These are phyloP conservation scores for Anthostomella pinea DNA, from an alignment of 2,329 filamentous ascomycete genomes.

Conservation along the genomic window DNA sequence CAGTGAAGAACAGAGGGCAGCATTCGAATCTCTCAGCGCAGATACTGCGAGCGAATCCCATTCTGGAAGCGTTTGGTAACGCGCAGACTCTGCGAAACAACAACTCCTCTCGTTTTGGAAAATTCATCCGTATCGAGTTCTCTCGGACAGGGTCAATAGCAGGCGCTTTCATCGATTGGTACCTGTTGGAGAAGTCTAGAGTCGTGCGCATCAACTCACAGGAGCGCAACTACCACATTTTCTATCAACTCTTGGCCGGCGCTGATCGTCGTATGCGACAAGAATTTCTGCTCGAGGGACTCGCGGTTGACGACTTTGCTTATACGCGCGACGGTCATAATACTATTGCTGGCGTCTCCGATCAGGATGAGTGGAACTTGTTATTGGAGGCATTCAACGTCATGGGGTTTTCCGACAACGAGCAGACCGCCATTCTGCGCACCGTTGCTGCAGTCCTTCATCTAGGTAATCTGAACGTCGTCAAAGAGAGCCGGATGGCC, in stretches of 20 bases:
- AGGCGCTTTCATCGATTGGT: constrained; percentile 98
- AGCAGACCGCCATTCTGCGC: constrained; percentile 78
- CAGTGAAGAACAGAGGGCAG: constrained; percentile 57
- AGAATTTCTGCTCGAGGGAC: constrained; percentile 70
- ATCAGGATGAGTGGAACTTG: constrained; percentile 83
- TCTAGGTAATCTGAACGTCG: constrained; percentile 84
- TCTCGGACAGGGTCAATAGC: constrained; percentile 83
- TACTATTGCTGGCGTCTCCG: constrained; percentile 84
- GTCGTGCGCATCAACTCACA: constrained; percentile 84
- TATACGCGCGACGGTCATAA: constrained; percentile 93
- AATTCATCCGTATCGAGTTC: constrained; percentile 98
- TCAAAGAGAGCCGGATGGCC: constrained; percentile 84
- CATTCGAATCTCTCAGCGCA: constrained; percentile 91
- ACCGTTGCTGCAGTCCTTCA: constrained; percentile 91
- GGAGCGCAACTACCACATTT: constrained; percentile 95
- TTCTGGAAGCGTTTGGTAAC: constrained; percentile 96
- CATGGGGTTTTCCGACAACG: constrained; percentile 87
- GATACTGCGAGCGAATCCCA: constrained; percentile 93
- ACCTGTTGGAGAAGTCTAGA: constrained; percentile 94
- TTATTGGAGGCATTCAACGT: constrained; percentile 90
- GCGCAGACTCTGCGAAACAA: constrained; percentile 97
- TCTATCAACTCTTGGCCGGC: constrained; percentile 91
- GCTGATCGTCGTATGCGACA: constrained; percentile 71
- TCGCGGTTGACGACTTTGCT: constrained; percentile 81
- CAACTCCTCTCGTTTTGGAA: constrained; percentile 97